Evolutionary conservation across 2,329 filamentous ascomycete species (phyloP).

Genomic region (Coniochaeta ligniaria): DNA sequence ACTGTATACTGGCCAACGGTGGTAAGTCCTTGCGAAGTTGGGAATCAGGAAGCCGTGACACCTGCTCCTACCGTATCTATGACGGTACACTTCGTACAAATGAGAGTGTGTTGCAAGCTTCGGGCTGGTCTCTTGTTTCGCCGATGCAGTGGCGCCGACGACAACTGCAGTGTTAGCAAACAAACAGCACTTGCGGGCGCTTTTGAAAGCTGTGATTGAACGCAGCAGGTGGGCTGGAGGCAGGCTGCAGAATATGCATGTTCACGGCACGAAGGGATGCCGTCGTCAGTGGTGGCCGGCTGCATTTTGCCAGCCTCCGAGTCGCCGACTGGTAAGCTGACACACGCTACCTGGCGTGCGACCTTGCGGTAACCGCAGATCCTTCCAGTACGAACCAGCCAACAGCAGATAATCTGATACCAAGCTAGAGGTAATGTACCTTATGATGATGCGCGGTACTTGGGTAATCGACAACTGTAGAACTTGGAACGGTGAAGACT

Average conservation of each 20-base stretch:
- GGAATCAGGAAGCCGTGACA: no score
- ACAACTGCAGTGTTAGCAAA: background rate
- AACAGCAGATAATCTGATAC: background rate
- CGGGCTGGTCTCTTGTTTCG: background rate
- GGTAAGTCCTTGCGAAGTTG: no score
- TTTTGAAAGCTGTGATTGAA: background rate
- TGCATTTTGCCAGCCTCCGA: background rate
- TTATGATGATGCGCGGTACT: background rate
- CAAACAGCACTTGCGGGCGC: background rate
- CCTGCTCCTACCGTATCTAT: no score
- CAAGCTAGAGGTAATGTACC: background rate
- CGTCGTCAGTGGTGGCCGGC: background rate
- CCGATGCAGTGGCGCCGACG: background rate
- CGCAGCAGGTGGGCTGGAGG: background rate
- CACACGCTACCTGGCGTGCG: background rate
- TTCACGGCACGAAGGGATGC: background rate
- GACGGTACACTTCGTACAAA: background rate
- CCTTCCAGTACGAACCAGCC: background rate
- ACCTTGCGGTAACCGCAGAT: background rate
- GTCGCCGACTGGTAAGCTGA: slow-evolving; percentile 1
- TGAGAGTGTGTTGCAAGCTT: background rate
- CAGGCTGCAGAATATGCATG: background rate
- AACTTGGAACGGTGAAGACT: background rate
- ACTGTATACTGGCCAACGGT: background rate
- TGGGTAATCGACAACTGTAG: background rate